Evolutionary conservation across 1,284 basidiomycete species (phyloP).

Genomic region (Mycosarcoma mackinlayi): DNA sequence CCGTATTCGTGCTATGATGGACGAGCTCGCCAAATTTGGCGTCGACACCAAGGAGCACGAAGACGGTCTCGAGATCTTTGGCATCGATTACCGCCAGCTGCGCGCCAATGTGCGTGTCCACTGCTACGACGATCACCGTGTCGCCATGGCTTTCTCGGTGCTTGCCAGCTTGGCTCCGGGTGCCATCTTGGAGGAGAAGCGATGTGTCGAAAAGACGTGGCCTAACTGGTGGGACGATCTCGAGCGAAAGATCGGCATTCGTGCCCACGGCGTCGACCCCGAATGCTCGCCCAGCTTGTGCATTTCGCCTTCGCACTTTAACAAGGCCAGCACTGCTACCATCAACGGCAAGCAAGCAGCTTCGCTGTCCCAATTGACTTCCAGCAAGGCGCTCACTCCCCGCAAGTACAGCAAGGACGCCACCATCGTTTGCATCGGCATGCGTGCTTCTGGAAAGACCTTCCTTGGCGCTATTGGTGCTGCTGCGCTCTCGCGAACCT

Average conservation of each 20-base stretch:
- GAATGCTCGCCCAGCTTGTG: constrained; percentile 48
- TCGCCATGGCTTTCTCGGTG: constrained; percentile 98
- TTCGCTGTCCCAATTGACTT: constrained; percentile 21
- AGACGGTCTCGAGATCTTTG: constrained; percentile 91
- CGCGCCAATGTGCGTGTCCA: constrained; percentile 78
- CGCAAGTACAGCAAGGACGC: constrained; percentile 71
- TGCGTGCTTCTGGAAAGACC: constrained; percentile 97
- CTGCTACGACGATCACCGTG: constrained; percentile 98
- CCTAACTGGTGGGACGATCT: constrained; percentile 99
- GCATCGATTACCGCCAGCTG: constrained; percentile 75
- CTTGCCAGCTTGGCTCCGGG: constrained; percentile 79
- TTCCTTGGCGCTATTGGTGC: constrained; percentile 86
- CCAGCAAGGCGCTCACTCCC: constrained; percentile 44
- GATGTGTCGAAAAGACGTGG: constrained; percentile 99
- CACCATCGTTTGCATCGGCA: constrained; percentile 88
- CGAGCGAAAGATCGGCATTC: constrained; percentile 93
- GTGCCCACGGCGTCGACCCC: constrained; percentile 85
- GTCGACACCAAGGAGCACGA: constrained; percentile 90
- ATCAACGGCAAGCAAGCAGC: constrained; percentile 15
- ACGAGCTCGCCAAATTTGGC: constrained; percentile 94
- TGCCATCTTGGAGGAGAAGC: constrained; percentile 90
- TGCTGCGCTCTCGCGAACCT: constrained; percentile 78
- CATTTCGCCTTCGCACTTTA: constrained; percentile 54
- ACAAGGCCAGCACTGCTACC: constrained; percentile 58
- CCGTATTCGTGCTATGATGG: constrained; percentile 94